Conservation (phyloP, 768 basidiomycete species). For the Tylopilus plumbeoviolaceoides region DNA sequence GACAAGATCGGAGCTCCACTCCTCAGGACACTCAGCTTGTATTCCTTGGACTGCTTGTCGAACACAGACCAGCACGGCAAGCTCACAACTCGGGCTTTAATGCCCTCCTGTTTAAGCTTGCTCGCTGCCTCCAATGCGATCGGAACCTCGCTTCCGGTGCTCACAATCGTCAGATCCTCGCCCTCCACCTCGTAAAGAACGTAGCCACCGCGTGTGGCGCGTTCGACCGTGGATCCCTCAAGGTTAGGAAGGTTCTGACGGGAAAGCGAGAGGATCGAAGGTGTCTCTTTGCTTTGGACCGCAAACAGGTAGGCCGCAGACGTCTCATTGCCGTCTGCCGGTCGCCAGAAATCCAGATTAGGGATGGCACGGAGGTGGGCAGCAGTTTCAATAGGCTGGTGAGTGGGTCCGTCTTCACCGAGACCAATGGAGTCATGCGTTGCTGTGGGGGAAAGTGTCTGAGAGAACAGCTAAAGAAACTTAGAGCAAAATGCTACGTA, state of each 20-base stretch:
- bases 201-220: constrained; percentile 82
- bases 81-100: constrained; percentile 81
- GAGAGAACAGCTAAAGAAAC: neutral
- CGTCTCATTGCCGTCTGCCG: constrained; percentile 96
- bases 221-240: constrained; percentile 81
- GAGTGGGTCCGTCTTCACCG: constrained; percentile 93
- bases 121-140: constrained; percentile 86
- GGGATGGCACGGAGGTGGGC: constrained; percentile 85
- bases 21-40: constrained; percentile 79
- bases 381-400: constrained; percentile 91
- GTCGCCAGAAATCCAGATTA: constrained; percentile 90
- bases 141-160: constrained; percentile 83
- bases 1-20: constrained; percentile 88
- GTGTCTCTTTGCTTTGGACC: constrained; percentile 68
- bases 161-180: constrained; percentile 87
- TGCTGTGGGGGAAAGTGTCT: constrained; percentile 39
- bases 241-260: constrained; percentile 93
- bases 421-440: constrained; percentile 95
- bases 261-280: constrained; percentile 79
- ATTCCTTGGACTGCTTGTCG: constrained; percentile 75
- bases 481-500: constrained; percentile 34
- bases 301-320: constrained; percentile 86
- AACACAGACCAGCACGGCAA: constrained; percentile 90
- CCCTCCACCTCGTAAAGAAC: constrained; percentile 73
- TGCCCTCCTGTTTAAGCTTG: constrained; percentile 70